These are phyloP conservation scores for Penicillium riverlandense DNA, from an alignment of 495 filamentous ascomycete genomes.

Conservation along the genomic window DNA sequence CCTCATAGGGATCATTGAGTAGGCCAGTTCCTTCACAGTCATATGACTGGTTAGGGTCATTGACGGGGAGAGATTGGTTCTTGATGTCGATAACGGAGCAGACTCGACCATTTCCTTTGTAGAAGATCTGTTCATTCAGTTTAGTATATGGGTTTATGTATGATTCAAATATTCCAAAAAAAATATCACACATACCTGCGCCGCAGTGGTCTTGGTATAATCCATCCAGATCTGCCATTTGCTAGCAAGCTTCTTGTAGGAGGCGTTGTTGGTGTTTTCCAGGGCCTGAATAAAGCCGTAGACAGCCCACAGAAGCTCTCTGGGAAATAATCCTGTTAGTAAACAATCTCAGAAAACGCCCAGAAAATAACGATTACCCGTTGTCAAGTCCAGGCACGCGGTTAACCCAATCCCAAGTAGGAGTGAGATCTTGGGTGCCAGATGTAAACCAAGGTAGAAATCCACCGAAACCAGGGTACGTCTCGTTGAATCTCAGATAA, in stretches of 20 bases:
- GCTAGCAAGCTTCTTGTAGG: conserved; percentile 16
- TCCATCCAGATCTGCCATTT: conserved; percentile 29
- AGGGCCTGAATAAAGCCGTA: conserved; percentile 23
- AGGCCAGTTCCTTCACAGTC: conserved; percentile 15
- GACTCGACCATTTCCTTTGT: conserved; percentile 17
- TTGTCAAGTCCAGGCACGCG: conserved; percentile 27
- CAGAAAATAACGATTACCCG: conserved; percentile 11
- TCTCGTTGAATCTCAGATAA: conserved; percentile 28
- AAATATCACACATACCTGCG: conserved; percentile 4
- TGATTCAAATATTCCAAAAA: neutral
- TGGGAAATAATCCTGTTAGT: neutral
- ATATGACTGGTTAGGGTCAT: conserved; percentile 18
- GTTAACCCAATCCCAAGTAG: conserved; percentile 25
- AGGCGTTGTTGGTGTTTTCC: conserved; percentile 9
- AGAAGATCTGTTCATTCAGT: conserved; percentile 15
- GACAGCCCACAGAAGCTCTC: conserved; percentile 29
- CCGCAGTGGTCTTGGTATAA: conserved; percentile 23
- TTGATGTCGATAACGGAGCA: conserved; percentile 21
- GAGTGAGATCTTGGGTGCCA: conserved; percentile 13
- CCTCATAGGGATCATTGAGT: conserved; percentile 27
- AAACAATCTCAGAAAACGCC: neutral
- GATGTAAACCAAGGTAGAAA: conserved; percentile 25
- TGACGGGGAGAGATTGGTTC: conserved; percentile 16
- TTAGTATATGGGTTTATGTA: too few species aligned
- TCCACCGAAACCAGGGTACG: conserved; percentile 27